Evolutionary conservation across 345 rosid species (phyloP), one percentile per base, ranked within the genome.

Genomic region (Iberis pinnata): DNA sequence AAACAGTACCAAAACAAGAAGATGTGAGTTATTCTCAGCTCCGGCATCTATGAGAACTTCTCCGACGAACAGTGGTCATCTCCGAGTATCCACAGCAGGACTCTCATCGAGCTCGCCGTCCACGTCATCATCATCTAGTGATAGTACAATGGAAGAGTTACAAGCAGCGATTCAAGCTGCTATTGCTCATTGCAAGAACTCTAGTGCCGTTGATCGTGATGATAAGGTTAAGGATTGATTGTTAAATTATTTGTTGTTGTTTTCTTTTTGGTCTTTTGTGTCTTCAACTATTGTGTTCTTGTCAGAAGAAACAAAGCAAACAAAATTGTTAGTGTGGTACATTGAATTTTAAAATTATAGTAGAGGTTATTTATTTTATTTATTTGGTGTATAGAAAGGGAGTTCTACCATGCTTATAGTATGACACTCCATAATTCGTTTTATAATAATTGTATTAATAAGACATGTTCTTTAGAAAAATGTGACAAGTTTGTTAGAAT

Each of bases 121-220:
- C 13, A 35, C 80, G 48, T 56, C 82, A 51, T 69, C 87, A 37
- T 63, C 74, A 1, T 62, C 80, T 0, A 76, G 76, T 55, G 82
- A 80, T 61, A 84, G 96, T 45, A 32, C 37, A 1, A 32, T 32
- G 37, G 37, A 32, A 32, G 37, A 32, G 37, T 5, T 32, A 9
- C 37, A 90, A 71, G 86, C 93, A 49, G 95, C 98, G 10, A 88
- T 87, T 66, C 96, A 90, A 70, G 95, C 95, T 5, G 98, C 98
- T 4, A 88, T 92, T 70, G 92, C 96, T 64, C 96, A 92, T 65
- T 92, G 98, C 80, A 92, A 92, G 76, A 88, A 81, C 43, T 92
- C 98, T 49, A 78, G 79, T 62, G 75, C 78, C 44, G 46, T 48
- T 40, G 86, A 74, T 27, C 48, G 44, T 61, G 37, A 56, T 24